These are phyloP conservation scores for Gracilaria domingensis DNA, from an alignment of 23 red algal genomes.

Conservation along the genomic window DNA sequence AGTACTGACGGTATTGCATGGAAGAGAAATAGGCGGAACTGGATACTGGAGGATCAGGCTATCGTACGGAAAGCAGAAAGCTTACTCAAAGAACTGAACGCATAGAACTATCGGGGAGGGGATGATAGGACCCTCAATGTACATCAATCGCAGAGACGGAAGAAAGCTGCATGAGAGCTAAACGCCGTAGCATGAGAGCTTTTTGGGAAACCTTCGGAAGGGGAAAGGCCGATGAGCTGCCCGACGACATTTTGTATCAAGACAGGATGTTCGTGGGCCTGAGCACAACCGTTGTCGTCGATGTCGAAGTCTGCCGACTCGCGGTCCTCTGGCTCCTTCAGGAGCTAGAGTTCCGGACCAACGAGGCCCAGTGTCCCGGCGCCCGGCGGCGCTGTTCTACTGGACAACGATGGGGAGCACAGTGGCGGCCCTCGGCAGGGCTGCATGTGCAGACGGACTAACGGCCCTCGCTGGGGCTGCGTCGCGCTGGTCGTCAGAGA, in stretches of 20 bases:
- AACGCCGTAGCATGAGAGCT: neutral
- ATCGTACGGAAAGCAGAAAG: neutral
- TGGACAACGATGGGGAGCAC: too few species aligned
- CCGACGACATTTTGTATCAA: neutral
- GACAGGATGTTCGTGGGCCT: neutral
- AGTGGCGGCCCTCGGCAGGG: too few species aligned
- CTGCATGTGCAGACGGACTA: too few species aligned
- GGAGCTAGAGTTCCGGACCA: too few species aligned
- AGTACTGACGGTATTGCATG: neutral
- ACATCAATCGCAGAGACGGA: neutral
- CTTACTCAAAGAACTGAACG: neutral
- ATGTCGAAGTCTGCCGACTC: too few species aligned
- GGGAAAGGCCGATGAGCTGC: neutral
- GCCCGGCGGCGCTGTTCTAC: too few species aligned
- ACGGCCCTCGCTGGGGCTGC: too few species aligned
- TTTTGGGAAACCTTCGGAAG: neutral
- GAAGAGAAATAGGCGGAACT: slow-evolving; percentile 19
- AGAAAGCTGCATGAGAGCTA: neutral
- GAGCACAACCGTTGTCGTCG: neutral
- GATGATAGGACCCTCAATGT: neutral
- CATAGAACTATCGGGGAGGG: neutral
- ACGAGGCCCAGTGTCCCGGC: too few species aligned
- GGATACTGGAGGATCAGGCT: slow-evolving; percentile 11
- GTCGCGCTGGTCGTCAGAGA: too few species aligned
- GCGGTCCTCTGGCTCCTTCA: too few species aligned